These are phyloP conservation scores for Metschnikowia corniflorae DNA, from an alignment of 805 yeast species.

Conservation along the genomic window DNA sequence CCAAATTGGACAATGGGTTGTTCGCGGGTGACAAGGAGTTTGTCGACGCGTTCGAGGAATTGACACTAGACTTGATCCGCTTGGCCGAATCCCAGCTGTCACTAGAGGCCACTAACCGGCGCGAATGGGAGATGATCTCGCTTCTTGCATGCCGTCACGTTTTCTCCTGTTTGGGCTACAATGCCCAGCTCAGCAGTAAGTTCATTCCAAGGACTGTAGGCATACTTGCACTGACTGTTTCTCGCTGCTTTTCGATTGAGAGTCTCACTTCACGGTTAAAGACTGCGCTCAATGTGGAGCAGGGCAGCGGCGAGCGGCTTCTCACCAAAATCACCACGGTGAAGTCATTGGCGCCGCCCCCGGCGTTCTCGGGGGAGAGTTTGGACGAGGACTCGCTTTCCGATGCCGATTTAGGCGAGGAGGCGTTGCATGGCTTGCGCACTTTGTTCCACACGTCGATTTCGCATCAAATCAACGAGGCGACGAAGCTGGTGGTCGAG, in stretches of 20 bases:
- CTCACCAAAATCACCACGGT: constrained; percentile 28
- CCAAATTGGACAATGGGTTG: constrained; percentile 49
- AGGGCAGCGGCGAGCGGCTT: constrained; percentile 24
- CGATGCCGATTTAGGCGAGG: constrained; percentile 40
- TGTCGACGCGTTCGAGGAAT: constrained; percentile 39
- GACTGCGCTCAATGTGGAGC: constrained; percentile 26
- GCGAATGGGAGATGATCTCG: constrained; percentile 47
- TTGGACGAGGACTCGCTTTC: constrained; percentile 36
- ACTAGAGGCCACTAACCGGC: constrained; percentile 25
- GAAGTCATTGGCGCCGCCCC: constrained; percentile 14
- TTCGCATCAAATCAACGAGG: constrained; percentile 54
- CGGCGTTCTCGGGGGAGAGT: constrained; percentile 13
- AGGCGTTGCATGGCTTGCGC: constrained; percentile 49
- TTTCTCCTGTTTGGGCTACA: constrained; percentile 36
- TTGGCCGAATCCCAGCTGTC: constrained; percentile 15
- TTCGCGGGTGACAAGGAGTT: constrained; percentile 64
- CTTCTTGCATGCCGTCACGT: constrained; percentile 39
- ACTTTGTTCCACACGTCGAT: constrained; percentile 62
- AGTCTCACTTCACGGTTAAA: constrained; percentile 23
- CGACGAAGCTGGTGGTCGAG: constrained; percentile 51
- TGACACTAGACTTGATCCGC: constrained; percentile 19
- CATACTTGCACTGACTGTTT: constrained; percentile 35
- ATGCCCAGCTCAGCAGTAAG: constrained; percentile 24
- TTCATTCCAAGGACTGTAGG: constrained; percentile 36
- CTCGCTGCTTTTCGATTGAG: constrained; percentile 18